Evolutionary conservation across 1,284 basidiomycete species (phyloP), one percentile per base, ranked within the genome.

Genomic region (Papiliotrema nemorosa): DNA sequence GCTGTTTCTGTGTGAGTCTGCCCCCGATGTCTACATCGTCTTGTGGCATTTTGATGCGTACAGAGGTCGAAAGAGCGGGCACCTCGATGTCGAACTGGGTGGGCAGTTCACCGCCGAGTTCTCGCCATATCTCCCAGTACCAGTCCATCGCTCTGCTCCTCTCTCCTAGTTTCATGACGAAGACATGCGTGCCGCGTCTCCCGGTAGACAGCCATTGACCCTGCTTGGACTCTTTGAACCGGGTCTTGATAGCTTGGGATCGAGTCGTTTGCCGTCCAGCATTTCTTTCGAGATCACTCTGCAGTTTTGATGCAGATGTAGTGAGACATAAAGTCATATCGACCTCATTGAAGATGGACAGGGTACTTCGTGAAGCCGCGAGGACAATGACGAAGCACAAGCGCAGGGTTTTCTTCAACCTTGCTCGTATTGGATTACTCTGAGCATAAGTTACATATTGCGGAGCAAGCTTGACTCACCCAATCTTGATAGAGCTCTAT

Each of bases 401-500:
- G 6, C 64, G 65, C 46, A 74, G 70, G 45, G 57, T 42, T 10
- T 64, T 62, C 10, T 53, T 51, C 26, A 64, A 50, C 1, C 60
- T 56, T 35, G 70, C 67, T 25, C 61, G 57, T 16, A 71, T 36
- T 3, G 62, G 64, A 9, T 58, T 58, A 20, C 47, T 49, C 63
- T 69, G 46, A 40, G 42, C 44, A 3, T 27, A n/a, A 25, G 24
- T 14, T 14, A 20, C 24, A 21, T 39, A 6, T 16, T 40, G 21
- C 3, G 16, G 16, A 37, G 5, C 42, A 25, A 25, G 31, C 18
- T 5, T 6, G 7, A 54, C 63, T 49, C 27, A 66, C 65, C 58
- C 60, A 73, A 49, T 73, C 69, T 37, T 63, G 58, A 49, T 75
- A 74, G 7, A 75, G 59, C 50, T 75, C 71, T 9, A 74, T 50